Conservation (phyloP, 2,329 filamentous ascomycete genomes). For the Colletotrichum neosansevieriae region DNA sequence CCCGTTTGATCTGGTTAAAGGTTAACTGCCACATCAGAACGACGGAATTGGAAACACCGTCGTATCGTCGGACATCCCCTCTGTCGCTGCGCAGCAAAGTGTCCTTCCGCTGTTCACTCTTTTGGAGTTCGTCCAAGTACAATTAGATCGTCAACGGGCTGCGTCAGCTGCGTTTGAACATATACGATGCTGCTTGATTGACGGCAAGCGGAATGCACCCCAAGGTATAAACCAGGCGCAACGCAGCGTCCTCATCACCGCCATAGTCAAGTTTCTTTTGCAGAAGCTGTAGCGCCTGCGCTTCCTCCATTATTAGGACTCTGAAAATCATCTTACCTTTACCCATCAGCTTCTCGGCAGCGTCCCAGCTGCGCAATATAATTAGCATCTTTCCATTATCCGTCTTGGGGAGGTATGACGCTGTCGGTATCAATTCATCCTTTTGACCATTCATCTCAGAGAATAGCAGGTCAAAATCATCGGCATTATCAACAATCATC, state of each 20-base stretch:
- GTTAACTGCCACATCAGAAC: slow-evolving; percentile 41
- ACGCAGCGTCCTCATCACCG: neutral
- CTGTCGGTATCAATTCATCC: neutral
- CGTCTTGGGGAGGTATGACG: slow-evolving; percentile 40
- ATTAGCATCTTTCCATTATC: slow-evolving; percentile 38
- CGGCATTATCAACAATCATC: slow-evolving; percentile 43
- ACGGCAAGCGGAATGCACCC: slow-evolving; percentile 51
- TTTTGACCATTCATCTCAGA: neutral
- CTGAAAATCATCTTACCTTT: slow-evolving; percentile 11
- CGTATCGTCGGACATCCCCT: slow-evolving; percentile 23
- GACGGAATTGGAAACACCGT: slow-evolving; percentile 45
- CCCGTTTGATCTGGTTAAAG: slow-evolving; percentile 47
- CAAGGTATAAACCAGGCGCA: slow-evolving; percentile 41
- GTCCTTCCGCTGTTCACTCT: slow-evolving; percentile 42
- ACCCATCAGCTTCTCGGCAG: slow-evolving; percentile 38
- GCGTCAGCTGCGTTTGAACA: slow-evolving; percentile 46
- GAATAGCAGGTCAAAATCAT: neutral
- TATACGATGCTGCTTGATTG: slow-evolving; percentile 52
- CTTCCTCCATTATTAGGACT: slow-evolving; percentile 43
- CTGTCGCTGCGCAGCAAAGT: slow-evolving; percentile 42
- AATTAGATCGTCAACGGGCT: slow-evolving; percentile 30
- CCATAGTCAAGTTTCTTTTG: slow-evolving; percentile 39
- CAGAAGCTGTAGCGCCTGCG: slow-evolving; percentile 46
- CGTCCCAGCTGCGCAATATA: slow-evolving; percentile 40
- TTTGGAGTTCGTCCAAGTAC: slow-evolving; percentile 47